Percentiles rank a stretch among this genome's conserved stretches.
Evolutionary conservation across 805 yeast genomes (phyloP).

Genomic region (Saccharomycopsis oosterbeekiorum): DNA sequence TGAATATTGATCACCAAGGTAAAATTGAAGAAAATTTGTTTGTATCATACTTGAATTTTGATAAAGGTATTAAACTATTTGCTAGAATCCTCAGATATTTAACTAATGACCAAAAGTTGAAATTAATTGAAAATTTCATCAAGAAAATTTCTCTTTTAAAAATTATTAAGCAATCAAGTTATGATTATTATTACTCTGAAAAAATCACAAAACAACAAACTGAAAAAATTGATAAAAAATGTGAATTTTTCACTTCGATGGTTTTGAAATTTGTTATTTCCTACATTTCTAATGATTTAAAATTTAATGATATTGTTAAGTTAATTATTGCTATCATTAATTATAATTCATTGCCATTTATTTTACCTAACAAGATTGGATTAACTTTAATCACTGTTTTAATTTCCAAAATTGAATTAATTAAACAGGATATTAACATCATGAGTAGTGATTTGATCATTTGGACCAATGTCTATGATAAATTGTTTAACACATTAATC

Average conservation of each 20-base stretch:
- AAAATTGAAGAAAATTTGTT: constrained; percentile 60
- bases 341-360: constrained; percentile 41
- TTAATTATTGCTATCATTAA: constrained; percentile 60
- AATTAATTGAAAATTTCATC: constrained; percentile 68
- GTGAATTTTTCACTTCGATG: constrained; percentile 71
- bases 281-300: constrained; percentile 66
- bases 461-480: constrained; percentile 79
- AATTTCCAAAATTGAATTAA: constrained; percentile 83
- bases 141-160: constrained; percentile 71
- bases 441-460: constrained; percentile 39
- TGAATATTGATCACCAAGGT: constrained; percentile 56
- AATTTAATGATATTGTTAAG: constrained; percentile 69
- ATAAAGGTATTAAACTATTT: constrained; percentile 81
- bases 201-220: constrained; percentile 38
- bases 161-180: constrained; percentile 71
- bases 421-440: constrained; percentile 47
- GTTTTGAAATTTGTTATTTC: constrained; percentile 78
- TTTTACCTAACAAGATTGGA: constrained; percentile 73
- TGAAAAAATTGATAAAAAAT: constrained; percentile 39
- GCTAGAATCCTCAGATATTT: constrained; percentile 83
- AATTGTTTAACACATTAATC: constrained; percentile 68
- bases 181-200: constrained; percentile 43
- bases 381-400: constrained; percentile 81
- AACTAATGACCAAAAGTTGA: constrained; percentile 62
- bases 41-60: constrained; percentile 69